phyloP scores from a whole-genome alignment of 73 alveolate species.

The Tetrahymena malaccensis region DNA sequence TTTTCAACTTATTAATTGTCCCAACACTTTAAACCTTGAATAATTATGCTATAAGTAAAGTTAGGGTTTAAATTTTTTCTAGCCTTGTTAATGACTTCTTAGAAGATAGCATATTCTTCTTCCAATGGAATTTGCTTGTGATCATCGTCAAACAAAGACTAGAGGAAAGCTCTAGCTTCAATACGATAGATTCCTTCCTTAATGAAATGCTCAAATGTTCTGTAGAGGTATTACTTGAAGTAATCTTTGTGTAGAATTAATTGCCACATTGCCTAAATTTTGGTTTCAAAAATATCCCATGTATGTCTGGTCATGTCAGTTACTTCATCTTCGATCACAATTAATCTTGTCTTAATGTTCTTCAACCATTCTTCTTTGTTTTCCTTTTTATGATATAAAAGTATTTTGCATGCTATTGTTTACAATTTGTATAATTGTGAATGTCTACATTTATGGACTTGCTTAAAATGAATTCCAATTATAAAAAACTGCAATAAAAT shows the following conservation, averaged over 20 bases:
- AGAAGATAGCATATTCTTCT: constrained; percentile 31
- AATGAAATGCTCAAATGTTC: not conserved
- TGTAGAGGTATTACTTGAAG: not conserved
- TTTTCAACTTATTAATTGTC: not conserved
- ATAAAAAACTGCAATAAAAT: not conserved
- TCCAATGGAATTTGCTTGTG: constrained; percentile 11
- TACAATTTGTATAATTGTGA: not conserved
- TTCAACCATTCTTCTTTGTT: not conserved
- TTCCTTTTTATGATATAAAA: not conserved
- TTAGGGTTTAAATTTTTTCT: constrained; percentile 8
- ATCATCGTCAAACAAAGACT: constrained; percentile 16
- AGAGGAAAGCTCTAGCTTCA: not conserved
- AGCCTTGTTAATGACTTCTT: constrained; percentile 19
- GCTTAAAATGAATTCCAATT: not conserved
- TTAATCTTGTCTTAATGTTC: not conserved
- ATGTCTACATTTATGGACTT: not conserved
- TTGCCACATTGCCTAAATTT: not conserved
- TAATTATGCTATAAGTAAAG: not conserved
- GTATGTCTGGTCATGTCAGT: not conserved
- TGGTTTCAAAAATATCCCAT: not conserved
- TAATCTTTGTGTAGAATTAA: not conserved
- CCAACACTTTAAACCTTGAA: not conserved
- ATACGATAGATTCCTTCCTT: not conserved
- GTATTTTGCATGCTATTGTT: not conserved
- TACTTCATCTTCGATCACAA: not conserved